Conservation (phyloP, 176 grass and related monocot genomes). For the sorghum (Sorghum bicolor) region Sorghum_bicolor_NCBIv3 NC_012871.2:53308001-53308500, state of each 20-base stretch:
- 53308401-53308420: neutral
- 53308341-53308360: neutral
- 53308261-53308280: neutral
- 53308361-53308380: neutral
- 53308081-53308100: no score
- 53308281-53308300: no score
- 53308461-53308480: neutral
- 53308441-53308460: neutral
- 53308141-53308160: no score
- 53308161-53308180: no score
- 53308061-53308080: no score
- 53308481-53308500: neutral
- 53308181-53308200: no score
- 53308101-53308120: no score
- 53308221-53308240: neutral
- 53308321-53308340: neutral
- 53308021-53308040: neutral
- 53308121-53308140: no score
- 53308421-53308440: neutral
- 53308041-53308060: neutral
- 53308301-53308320: no score
- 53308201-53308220: neutral
- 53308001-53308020: neutral
- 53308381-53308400: neutral
- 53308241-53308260: neutral